A percentile compares a stretch with the other conserved stretches of the same genome.
These are phyloP conservation scores for Cornus kousa DNA, from an alignment of 148 eudicot genomes.

Conservation along the genomic window DNA sequence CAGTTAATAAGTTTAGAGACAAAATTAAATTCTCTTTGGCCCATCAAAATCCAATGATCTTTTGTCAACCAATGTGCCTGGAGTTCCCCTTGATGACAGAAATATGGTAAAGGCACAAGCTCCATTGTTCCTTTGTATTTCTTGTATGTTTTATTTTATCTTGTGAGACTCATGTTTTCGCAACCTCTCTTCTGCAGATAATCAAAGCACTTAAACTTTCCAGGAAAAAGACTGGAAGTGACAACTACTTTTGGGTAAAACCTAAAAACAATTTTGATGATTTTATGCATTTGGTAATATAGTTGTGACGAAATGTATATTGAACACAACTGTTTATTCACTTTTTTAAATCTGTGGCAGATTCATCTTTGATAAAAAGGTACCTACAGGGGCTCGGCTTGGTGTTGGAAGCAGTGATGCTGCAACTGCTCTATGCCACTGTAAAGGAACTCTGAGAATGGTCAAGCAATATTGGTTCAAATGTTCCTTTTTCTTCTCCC, in stretches of 20 bases:
- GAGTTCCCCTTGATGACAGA: slow-evolving; percentile 85
- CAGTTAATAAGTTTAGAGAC: slow-evolving; percentile 92
- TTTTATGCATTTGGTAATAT: not conserved
- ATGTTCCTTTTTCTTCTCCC: slow-evolving; percentile 91
- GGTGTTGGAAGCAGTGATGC: slow-evolving; percentile 99
- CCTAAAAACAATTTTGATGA: not conserved
- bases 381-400: slow-evolving; percentile 97
- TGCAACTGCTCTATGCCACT: slow-evolving; percentile 96
- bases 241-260: slow-evolving; percentile 80
- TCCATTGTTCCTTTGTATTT: slow-evolving; percentile 2
- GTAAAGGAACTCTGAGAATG: slow-evolving; percentile 76
- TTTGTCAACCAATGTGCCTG: slow-evolving; percentile 85
- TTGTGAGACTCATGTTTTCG: slow-evolving; percentile 12
- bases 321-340: not conserved
- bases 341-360: slow-evolving; percentile 30
- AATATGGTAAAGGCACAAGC: slow-evolving; percentile 63
- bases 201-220: slow-evolving; percentile 82
- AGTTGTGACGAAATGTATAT: not conserved
- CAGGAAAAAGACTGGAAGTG: slow-evolving; percentile 81
- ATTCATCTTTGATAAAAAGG: slow-evolving; percentile 91
- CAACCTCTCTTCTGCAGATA: slow-evolving; percentile 51
- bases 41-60: slow-evolving; percentile 79
- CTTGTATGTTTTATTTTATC: slow-evolving; percentile 1
- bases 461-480: slow-evolving; percentile 98
- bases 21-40: slow-evolving; percentile 85